phyloP scores from a whole-genome alignment of 768 basidiomycete genomes.

The Kwoniella bestiolae region DNA sequence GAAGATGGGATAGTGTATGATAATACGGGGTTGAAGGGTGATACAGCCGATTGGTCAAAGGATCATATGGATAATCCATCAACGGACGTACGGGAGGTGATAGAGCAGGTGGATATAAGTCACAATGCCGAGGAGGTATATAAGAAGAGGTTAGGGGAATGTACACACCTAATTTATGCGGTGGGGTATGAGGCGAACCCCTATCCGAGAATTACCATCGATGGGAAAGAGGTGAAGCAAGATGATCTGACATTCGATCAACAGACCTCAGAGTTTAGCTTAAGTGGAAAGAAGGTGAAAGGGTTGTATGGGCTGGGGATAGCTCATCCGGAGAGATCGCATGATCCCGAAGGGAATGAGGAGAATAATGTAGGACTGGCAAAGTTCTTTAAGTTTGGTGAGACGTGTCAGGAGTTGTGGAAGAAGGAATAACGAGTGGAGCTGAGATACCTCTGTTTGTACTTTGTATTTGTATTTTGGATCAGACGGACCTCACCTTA shows the following conservation, averaged over 20 bases:
- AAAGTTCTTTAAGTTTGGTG: constrained; percentile 45
- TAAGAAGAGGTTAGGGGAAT: constrained; percentile 21
- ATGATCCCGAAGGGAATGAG: constrained; percentile 39
- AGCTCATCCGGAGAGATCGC: constrained; percentile 37
- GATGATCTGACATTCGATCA: constrained; percentile 28
- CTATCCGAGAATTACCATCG: constrained; percentile 24
- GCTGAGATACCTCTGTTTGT: background rate
- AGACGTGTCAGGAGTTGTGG: constrained; percentile 33
- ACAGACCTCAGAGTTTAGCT: constrained; percentile 33
- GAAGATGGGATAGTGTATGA: constrained; percentile 41
- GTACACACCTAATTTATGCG: constrained; percentile 42
- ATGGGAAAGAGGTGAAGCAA: background rate
- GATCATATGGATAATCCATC: constrained; percentile 16
- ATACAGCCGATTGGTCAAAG: constrained; percentile 39
- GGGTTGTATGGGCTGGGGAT: constrained; percentile 40
- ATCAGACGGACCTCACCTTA: too few species aligned
- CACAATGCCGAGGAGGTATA: constrained; percentile 22
- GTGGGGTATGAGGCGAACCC: constrained; percentile 33
- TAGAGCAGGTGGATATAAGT: constrained; percentile 30
- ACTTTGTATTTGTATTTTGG: background rate
- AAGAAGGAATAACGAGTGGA: background rate
- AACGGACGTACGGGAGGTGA: background rate
- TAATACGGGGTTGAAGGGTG: constrained; percentile 41
- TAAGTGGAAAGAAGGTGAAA: constrained; percentile 6
- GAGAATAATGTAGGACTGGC: constrained; percentile 41